Evolutionary conservation across 176 grass and related monocot genomes (phyloP).

Genomic region (Canna indica): DNA sequence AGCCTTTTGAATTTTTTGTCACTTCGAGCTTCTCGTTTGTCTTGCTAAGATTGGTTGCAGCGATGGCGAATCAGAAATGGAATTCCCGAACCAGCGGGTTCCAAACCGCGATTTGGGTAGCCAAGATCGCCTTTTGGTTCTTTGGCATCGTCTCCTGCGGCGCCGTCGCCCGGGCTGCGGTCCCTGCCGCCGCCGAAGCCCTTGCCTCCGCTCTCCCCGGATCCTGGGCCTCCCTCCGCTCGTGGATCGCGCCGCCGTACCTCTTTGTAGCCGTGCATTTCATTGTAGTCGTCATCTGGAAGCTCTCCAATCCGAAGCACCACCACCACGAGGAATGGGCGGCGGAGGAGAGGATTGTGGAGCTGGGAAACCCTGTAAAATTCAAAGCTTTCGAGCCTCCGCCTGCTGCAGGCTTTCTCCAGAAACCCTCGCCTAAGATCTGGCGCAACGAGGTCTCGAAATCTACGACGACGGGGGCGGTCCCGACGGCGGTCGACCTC

Average conservation of each 20-base stretch:
- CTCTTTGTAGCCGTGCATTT: constrained; percentile 87
- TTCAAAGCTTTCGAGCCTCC: background rate
- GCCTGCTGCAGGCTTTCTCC: background rate
- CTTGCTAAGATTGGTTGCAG: background rate
- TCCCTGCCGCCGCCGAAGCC: constrained; percentile 28
- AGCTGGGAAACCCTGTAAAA: background rate
- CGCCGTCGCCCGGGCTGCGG: constrained; percentile 12
- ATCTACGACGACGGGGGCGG: background rate
- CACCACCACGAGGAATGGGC: constrained; percentile 5
- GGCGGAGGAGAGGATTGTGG: background rate
- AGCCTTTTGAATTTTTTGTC: background rate
- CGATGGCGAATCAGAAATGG: background rate
- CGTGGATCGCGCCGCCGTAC: constrained; percentile 53
- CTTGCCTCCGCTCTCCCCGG: constrained; percentile 30
- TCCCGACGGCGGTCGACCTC: background rate
- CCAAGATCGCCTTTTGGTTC: background rate
- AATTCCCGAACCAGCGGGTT: background rate
- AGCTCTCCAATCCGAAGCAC: constrained; percentile 70
- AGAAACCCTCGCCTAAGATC: background rate
- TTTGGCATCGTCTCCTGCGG: constrained; percentile 11
- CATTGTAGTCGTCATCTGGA: constrained; percentile 97
- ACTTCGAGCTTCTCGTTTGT: background rate
- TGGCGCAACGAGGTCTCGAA: background rate
- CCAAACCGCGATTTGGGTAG: background rate
- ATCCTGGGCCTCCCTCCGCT: constrained; percentile 25